Conservation (phyloP, 139 green algal species). For the Chlamydomonas incerta region DNA sequence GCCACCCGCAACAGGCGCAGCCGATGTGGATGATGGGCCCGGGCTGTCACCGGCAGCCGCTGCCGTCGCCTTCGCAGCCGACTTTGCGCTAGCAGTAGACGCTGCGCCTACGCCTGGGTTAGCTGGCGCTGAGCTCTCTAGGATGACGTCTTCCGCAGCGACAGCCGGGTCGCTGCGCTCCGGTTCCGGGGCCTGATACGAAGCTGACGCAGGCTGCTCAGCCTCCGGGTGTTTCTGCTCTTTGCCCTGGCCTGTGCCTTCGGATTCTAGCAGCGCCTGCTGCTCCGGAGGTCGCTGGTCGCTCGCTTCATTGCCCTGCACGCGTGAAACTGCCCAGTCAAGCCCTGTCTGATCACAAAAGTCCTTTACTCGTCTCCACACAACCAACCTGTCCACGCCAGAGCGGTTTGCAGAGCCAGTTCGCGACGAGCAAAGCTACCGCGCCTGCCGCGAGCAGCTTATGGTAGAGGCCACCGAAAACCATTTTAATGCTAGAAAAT, state of each 20-base stretch:
- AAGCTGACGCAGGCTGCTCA: neutral
- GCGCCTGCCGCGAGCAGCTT: neutral
- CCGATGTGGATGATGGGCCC: no score
- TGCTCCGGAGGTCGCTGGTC: neutral
- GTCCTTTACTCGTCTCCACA: no score
- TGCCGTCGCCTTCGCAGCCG: no score
- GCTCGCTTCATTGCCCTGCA: no score
- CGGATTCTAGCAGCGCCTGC: slow-evolving; percentile 2
- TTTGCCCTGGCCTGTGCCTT: neutral
- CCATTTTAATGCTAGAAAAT: neutral
- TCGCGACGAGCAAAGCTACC: neutral
- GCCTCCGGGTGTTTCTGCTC: neutral
- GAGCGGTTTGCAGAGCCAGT: slow-evolving; percentile 28
- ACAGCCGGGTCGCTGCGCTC: neutral
- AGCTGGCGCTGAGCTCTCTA: neutral
- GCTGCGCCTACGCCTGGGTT: neutral
- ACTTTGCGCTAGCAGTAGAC: neutral
- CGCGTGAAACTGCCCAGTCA: no score
- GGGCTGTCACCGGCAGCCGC: neutral
- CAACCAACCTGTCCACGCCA: neutral
- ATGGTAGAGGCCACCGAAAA: neutral
- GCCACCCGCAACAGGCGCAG: no score
- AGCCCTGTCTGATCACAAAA: neutral
- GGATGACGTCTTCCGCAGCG: neutral
- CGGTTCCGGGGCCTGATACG: neutral